Evolutionary conservation across 2,329 filamentous ascomycete genomes (phyloP).

Genomic region (Colletotrichum lupini): DNA sequence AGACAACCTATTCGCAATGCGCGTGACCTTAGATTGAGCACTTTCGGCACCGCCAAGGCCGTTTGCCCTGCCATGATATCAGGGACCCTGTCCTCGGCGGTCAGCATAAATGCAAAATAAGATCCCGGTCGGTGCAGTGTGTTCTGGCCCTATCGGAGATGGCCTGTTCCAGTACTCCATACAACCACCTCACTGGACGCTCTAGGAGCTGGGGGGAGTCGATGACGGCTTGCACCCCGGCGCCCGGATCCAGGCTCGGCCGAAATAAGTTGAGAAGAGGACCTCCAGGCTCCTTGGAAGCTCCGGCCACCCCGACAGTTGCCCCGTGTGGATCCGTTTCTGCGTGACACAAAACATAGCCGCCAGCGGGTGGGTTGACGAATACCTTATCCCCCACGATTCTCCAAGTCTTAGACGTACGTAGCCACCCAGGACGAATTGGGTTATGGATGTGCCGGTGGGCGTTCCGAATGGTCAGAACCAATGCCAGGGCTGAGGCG

Average conservation of each 20-base stretch:
- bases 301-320: background rate
- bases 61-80: conserved; percentile 1
- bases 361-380: background rate
- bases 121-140: background rate
- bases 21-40: conserved; percentile 19
- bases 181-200: background rate
- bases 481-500: background rate
- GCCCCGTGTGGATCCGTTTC: background rate
- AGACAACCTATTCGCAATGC: conserved; percentile 3
- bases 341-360: background rate
- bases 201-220: background rate
- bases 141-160: background rate
- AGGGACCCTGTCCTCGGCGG: background rate
- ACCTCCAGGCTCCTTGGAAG: background rate
- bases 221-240: background rate
- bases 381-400: background rate
- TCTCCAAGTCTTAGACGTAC: background rate
- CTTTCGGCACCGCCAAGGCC: conserved; percentile 1
- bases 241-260: background rate
- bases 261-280: background rate
- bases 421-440: background rate
- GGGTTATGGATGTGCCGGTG: background rate
- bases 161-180: too few species aligned
- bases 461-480: background rate
- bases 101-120: background rate